phyloP scores from a whole-genome alignment of 306 rosid species.

The Luffa aegyptiaca region DNA sequence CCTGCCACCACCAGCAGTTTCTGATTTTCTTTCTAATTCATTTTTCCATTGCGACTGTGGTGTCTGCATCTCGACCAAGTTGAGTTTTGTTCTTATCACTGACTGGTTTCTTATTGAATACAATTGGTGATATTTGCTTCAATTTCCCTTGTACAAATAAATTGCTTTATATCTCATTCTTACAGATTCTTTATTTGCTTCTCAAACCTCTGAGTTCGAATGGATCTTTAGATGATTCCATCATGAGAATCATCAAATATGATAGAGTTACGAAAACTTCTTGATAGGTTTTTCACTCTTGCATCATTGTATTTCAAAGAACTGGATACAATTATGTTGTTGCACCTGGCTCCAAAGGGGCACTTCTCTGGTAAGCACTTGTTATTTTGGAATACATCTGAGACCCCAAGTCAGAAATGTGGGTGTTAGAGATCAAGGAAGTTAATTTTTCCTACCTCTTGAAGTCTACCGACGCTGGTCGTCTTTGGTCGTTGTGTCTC shows the following conservation, averaged over 20 bases:
- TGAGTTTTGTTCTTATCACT: not conserved
- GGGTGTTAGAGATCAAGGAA: not conserved
- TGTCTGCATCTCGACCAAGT: not conserved
- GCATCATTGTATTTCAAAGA: not conserved
- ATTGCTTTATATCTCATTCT: not conserved
- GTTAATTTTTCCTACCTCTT: not conserved
- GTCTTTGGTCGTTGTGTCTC: not conserved
- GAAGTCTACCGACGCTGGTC: not conserved
- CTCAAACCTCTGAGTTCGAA: not conserved
- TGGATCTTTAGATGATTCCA: not conserved
- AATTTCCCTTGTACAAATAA: not conserved
- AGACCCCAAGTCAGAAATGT: not conserved
- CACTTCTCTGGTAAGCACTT: not conserved
- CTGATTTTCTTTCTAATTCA: not conserved
- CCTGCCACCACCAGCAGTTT: not conserved
- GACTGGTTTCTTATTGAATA: not conserved
- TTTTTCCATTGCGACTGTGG: not conserved
- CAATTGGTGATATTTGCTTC: not conserved
- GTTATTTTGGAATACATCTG: too few relatives aligned
- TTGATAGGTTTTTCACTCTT: not conserved
- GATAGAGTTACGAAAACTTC: not conserved
- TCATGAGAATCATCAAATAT: not conserved
- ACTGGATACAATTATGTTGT: not conserved
- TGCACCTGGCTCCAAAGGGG: not conserved
- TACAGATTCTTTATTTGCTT: not conserved